Evolutionary conservation across 148 eudicot genomes (phyloP).

Genomic region (Nyssa sinensis): DNA sequence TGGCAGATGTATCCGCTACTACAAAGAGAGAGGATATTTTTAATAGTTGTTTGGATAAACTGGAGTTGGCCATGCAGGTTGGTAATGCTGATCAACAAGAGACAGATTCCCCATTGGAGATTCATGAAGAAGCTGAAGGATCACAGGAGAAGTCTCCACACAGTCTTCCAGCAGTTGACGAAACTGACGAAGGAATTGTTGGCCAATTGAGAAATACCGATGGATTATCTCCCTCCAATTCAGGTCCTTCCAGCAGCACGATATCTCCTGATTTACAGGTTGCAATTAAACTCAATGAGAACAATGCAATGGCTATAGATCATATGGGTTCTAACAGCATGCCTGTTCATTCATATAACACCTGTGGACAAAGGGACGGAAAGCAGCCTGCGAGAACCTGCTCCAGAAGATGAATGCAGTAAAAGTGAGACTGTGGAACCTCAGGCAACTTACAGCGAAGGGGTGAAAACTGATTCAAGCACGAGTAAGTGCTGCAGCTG

Average conservation of each 20-base stretch:
- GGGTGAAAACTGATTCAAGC: conserved; percentile 21
- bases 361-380: conserved; percentile 25
- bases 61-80: conserved; percentile 30
- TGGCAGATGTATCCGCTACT: conserved; percentile 31
- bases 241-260: conserved; percentile 5
- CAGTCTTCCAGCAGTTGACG: conserved; percentile 25
- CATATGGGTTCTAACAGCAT: conserved; percentile 18
- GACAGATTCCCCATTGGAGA: conserved; percentile 23
- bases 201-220: conserved; percentile 19
- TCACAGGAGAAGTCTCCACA: conserved; percentile 28
- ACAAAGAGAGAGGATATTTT: conserved; percentile 45
- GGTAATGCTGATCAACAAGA: conserved; percentile 24
- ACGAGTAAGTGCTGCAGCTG: conserved; percentile 31
- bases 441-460: conserved; percentile 29
- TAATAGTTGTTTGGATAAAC: conserved; percentile 60
- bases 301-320: conserved; percentile 19
- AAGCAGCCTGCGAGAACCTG: no score
- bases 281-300: conserved; percentile 22
- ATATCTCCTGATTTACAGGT: conserved; percentile 17
- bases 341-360: conserved; percentile 14
- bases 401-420: conserved; percentile 37
- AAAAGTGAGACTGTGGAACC: conserved; percentile 33
- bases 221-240: conserved; percentile 25
- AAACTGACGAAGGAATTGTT: conserved; percentile 22
- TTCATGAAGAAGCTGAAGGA: conserved; percentile 26